Conservation (phyloP, 495 filamentous ascomycete genomes). For the Hypoxylon trugodes region DNA sequence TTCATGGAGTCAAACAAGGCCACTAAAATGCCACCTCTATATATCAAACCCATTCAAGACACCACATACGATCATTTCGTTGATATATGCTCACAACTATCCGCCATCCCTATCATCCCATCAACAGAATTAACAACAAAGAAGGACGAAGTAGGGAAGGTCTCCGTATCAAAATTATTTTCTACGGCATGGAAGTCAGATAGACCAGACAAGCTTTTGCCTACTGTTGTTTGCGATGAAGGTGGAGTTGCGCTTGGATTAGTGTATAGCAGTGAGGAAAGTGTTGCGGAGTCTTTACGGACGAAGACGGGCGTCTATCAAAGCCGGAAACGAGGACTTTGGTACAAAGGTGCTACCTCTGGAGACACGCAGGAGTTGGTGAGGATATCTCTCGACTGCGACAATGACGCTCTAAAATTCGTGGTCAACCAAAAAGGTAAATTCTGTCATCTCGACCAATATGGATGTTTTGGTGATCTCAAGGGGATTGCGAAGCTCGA, state of each 20-base stretch:
- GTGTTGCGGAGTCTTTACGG: conserved; percentile 82
- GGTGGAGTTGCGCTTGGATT: conserved; percentile 83
- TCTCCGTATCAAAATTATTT: conserved; percentile 74
- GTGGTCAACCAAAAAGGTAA: conserved; percentile 88
- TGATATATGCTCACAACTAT: conserved; percentile 60
- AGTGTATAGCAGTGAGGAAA: conserved; percentile 93
- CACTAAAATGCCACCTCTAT: conserved; percentile 56
- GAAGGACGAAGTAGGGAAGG: conserved; percentile 59
- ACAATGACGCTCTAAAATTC: conserved; percentile 90
- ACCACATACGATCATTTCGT: conserved; percentile 61
- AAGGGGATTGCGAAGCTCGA: conserved; percentile 83
- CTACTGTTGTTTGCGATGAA: conserved; percentile 90
- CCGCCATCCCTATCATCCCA: conserved; percentile 81
- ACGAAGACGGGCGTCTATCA: conserved; percentile 95
- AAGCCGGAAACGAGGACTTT: conserved; percentile 90
- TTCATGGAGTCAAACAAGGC: conserved; percentile 57
- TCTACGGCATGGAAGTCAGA: conserved; percentile 78
- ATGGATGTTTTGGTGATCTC: conserved; percentile 89
- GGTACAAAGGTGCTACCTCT: conserved; percentile 96
- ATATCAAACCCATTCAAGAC: conserved; percentile 53
- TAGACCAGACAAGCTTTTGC: conserved; percentile 80
- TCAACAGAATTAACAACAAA: conserved; percentile 73
- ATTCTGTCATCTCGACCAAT: conserved; percentile 93
- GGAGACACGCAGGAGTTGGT: conserved; percentile 92
- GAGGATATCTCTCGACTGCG: conserved; percentile 85